phyloP scores from a whole-genome alignment of 805 yeast genomes.

The Alloascoidea hylecoeti region DNA sequence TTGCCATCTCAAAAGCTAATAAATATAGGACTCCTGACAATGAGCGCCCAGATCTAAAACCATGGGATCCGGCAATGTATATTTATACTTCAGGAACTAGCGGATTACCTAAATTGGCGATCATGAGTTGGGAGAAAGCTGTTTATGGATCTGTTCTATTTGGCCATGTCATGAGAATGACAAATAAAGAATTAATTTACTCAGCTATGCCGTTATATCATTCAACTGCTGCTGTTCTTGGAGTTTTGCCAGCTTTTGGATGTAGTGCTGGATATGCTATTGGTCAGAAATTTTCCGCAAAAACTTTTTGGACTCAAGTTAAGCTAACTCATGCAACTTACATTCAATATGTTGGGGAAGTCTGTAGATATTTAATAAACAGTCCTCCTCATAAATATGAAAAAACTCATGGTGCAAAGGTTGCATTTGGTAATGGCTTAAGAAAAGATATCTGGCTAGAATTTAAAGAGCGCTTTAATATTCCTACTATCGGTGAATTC shows the following conservation, averaged over 20 bases:
- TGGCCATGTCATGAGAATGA: slow-evolving; percentile 51
- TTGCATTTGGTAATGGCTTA: slow-evolving; percentile 86
- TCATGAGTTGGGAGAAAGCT: slow-evolving; percentile 82
- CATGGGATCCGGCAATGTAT: slow-evolving; percentile 51
- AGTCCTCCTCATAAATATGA: slow-evolving; percentile 52
- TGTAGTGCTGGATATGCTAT: slow-evolving; percentile 68
- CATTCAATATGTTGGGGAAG: slow-evolving; percentile 90
- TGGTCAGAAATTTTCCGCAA: slow-evolving; percentile 70
- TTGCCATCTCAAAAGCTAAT: slow-evolving; percentile 23
- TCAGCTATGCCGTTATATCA: slow-evolving; percentile 95
- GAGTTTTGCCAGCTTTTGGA: slow-evolving; percentile 46
- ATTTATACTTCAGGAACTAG: slow-evolving; percentile 93
- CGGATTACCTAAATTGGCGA: slow-evolving; percentile 88
- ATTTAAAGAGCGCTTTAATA: slow-evolving; percentile 65
- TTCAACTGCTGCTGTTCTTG: slow-evolving; percentile 84
- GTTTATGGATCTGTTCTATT: slow-evolving; percentile 58
- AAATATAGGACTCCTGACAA: slow-evolving; percentile 35
- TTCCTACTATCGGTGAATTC: slow-evolving; percentile 73
- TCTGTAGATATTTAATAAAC: slow-evolving; percentile 71
- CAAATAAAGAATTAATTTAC: slow-evolving; percentile 42
- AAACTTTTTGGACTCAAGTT: slow-evolving; percentile 85
- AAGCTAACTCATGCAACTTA: slow-evolving; percentile 58
- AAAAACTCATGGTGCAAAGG: slow-evolving; percentile 37
- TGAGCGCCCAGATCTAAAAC: slow-evolving; percentile 40
- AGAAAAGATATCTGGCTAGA: slow-evolving; percentile 80